Percentiles rank a stretch among this genome's conserved stretches.
Evolutionary conservation across 2,329 filamentous ascomycete genomes (phyloP).

Genomic region (Aspergillus chevalieri): DNA sequence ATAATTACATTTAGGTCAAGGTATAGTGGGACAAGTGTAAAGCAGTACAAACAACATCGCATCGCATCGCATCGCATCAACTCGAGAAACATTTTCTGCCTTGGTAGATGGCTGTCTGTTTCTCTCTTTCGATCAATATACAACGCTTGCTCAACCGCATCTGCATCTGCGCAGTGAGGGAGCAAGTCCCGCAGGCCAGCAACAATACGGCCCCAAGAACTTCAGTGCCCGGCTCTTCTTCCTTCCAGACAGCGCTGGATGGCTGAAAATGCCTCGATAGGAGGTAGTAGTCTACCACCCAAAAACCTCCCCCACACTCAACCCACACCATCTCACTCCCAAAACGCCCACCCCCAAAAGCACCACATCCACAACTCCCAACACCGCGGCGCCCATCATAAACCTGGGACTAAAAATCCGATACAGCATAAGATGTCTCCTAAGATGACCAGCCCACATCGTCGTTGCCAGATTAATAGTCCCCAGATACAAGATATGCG

Average conservation of each 20-base stretch:
- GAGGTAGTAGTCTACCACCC: constrained; percentile 54
- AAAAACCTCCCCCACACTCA: constrained; percentile 82
- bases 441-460: constrained; percentile 79
- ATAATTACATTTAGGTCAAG: too few relatives aligned
- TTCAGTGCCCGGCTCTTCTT: not conserved
- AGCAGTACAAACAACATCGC: too few relatives aligned
- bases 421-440: constrained; percentile 93
- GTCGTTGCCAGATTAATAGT: constrained; percentile 80
- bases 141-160: too few relatives aligned
- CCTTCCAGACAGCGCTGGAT: not conserved
- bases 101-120: too few relatives aligned
- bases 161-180: too few relatives aligned
- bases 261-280: not conserved
- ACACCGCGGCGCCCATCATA: constrained; percentile 67
- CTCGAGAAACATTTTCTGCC: too few relatives aligned
- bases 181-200: too few relatives aligned
- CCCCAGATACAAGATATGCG: constrained; percentile 75
- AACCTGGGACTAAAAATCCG: constrained; percentile 88
- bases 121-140: too few relatives aligned
- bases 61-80: too few relatives aligned
- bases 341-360: constrained; percentile 60
- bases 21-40: too few relatives aligned
- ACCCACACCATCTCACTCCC: constrained; percentile 68
- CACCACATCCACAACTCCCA: constrained; percentile 74
- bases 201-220: too few relatives aligned